Evolutionary conservation across 345 rosid genomes (phyloP).

Genomic region (Tarenaya hassleriana): DNA sequence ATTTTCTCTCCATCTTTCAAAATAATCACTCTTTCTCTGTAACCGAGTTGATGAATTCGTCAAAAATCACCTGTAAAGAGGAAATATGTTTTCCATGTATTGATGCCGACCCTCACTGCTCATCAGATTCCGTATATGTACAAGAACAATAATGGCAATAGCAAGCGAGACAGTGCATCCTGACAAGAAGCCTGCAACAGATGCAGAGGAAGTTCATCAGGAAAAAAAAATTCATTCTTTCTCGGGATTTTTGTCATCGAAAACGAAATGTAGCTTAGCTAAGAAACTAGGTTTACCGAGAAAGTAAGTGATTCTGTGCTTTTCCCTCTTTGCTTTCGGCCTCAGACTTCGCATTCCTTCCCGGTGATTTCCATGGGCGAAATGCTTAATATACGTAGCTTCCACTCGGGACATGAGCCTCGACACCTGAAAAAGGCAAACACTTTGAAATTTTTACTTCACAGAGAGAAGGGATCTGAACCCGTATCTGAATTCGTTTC

Average conservation of each 20-base stretch:
- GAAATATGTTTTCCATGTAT: constrained; percentile 76
- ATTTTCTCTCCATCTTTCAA: background rate
- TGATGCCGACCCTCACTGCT: constrained; percentile 35
- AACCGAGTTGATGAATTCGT: background rate
- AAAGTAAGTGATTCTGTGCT: constrained; percentile 44
- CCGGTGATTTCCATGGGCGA: constrained; percentile 47
- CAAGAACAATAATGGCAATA: constrained; percentile 38
- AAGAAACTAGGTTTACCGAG: no score
- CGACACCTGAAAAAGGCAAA: constrained; percentile 29
- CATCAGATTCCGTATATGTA: constrained; percentile 47
- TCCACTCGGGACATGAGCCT: constrained; percentile 54
- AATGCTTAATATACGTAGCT: constrained; percentile 57
- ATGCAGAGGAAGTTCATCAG: constrained; percentile 4
- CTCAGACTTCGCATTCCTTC: constrained; percentile 52
- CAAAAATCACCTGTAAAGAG: constrained; percentile 61
- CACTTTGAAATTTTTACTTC: constrained; percentile 1
- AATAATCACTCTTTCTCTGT: background rate
- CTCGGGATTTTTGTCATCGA: background rate
- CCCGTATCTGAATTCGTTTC: background rate
- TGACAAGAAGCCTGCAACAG: constrained; percentile 45
- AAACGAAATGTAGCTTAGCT: background rate
- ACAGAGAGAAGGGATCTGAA: background rate
- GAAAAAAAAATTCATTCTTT: background rate
- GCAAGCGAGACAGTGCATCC: constrained; percentile 64
- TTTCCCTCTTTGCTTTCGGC: constrained; percentile 45